Evolutionary conservation across 2,329 filamentous ascomycete species (phyloP).

Genomic region (Aspergillus melleus): DNA sequence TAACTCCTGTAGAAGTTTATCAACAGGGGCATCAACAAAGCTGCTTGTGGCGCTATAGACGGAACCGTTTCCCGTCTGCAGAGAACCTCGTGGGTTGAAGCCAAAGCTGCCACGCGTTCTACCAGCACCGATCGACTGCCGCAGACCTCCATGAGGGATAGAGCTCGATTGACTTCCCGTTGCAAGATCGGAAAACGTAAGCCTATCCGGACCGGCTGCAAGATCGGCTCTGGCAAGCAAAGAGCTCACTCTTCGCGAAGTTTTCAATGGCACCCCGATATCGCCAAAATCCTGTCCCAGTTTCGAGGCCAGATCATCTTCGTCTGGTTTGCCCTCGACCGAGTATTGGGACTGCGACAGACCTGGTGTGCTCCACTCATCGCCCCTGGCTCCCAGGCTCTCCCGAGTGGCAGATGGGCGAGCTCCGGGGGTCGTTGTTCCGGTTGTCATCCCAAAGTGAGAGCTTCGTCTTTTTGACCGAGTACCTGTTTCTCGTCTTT

Average conservation of each 20-base stretch:
- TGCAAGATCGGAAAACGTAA: constrained; percentile 73
- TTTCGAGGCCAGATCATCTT: constrained; percentile 65
- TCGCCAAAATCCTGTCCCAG: constrained; percentile 67
- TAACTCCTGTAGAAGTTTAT: constrained; percentile 68
- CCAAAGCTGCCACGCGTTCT: constrained; percentile 64
- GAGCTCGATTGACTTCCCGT: constrained; percentile 42
- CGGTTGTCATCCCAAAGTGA: constrained; percentile 64
- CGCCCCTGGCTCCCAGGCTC: constrained; percentile 64
- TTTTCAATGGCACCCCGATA: constrained; percentile 56
- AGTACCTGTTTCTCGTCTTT: constrained; percentile 56
- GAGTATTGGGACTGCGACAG: constrained; percentile 39
- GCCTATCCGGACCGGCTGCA: constrained; percentile 78
- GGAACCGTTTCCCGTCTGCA: constrained; percentile 51
- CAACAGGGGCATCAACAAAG: constrained; percentile 67
- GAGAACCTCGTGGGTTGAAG: constrained; percentile 55
- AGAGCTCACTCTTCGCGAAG: constrained; percentile 83
- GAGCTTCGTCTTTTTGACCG: constrained; percentile 68
- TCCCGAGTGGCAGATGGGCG: constrained; percentile 70
- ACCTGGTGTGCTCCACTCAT: constrained; percentile 44
- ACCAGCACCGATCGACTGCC: constrained; percentile 72
- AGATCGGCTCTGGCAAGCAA: constrained; percentile 84
- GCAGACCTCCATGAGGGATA: constrained; percentile 49
- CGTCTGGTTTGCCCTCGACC: constrained; percentile 56
- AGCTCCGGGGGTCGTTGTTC: constrained; percentile 70
- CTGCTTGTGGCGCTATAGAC: constrained; percentile 56